Conservation (phyloP, 2,329 filamentous ascomycete genomes). For the Colletotrichum cuscutae region DNA sequence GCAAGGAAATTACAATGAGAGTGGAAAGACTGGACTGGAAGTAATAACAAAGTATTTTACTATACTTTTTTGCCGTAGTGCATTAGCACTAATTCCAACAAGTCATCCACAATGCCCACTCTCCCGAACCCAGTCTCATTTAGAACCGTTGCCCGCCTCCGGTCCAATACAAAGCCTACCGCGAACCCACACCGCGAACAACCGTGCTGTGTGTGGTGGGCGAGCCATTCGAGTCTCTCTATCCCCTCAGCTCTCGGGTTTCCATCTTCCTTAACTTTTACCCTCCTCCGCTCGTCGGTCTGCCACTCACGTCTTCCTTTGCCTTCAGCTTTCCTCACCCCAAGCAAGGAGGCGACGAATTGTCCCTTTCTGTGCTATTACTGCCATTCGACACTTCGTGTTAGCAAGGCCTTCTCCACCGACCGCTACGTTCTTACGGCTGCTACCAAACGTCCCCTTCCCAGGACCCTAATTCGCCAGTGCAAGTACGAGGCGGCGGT, state of each 20-base stretch:
- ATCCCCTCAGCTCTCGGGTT: background rate
- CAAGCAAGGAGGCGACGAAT: background rate
- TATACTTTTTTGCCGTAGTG: constrained; percentile 1
- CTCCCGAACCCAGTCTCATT: constrained; percentile 14
- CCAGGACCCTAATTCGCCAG: constrained; percentile 16
- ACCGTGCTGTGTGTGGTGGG: background rate
- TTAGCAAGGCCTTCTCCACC: background rate
- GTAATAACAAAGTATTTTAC: constrained; percentile 19
- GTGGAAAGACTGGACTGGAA: background rate
- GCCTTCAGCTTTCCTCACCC: background rate
- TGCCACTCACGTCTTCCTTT: background rate
- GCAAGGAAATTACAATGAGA: background rate
- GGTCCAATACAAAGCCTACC: constrained; percentile 14
- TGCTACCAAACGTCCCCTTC: background rate
- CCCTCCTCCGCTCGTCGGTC: background rate
- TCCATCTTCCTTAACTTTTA: background rate
- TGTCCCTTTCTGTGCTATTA: background rate
- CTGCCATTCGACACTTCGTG: constrained; percentile 14
- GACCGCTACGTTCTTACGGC: background rate
- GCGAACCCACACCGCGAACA: constrained; percentile 12
- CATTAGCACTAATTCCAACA: constrained; percentile 29
- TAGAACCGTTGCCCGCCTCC: background rate
- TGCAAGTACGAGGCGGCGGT: background rate
- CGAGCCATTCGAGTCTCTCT: background rate
- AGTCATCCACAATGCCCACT: constrained; percentile 19